Evolutionary conservation across 768 basidiomycete species (phyloP).

Genomic region (Psilocybe subaeruginosa): DNA sequence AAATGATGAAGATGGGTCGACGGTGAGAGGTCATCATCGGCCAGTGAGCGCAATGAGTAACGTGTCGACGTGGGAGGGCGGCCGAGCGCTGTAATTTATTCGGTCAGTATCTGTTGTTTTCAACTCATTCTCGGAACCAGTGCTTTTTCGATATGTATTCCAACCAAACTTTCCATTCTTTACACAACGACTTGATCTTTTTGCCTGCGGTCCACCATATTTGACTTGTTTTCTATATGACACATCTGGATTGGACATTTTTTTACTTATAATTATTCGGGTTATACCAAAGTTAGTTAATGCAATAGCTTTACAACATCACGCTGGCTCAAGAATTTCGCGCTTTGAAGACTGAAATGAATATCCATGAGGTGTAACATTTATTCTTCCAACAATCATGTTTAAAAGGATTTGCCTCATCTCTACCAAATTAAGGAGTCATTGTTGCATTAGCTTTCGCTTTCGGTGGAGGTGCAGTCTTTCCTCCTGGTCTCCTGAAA

Average conservation of each 20-base stretch:
- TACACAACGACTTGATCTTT: conserved; percentile 4
- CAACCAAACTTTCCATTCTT: neutral
- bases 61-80: conserved; percentile 41
- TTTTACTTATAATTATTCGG: conserved; percentile 20
- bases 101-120: conserved; percentile 17
- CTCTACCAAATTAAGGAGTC: neutral
- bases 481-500: conserved; percentile 3
- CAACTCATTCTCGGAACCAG: conserved; percentile 17
- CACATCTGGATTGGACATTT: conserved; percentile 35
- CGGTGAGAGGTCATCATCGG: conserved; percentile 28
- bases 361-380: too few relatives aligned
- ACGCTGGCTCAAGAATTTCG: neutral
- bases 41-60: conserved; percentile 28
- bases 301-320: neutral
- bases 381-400: too few relatives aligned
- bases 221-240: conserved; percentile 27
- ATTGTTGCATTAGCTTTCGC: neutral
- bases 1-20: conserved; percentile 30
- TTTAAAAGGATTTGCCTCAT: too few relatives aligned
- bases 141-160: conserved; percentile 22
- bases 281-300: conserved; percentile 21
- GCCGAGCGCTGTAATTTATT: conserved; percentile 41
- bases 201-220: conserved; percentile 9
- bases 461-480: conserved; percentile 3
- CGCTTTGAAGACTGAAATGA: neutral